Evolutionary conservation across 345 rosid species (phyloP), one percentile per base, ranked within the genome.

Genomic region (Gossypium rotundifolium): DNA sequence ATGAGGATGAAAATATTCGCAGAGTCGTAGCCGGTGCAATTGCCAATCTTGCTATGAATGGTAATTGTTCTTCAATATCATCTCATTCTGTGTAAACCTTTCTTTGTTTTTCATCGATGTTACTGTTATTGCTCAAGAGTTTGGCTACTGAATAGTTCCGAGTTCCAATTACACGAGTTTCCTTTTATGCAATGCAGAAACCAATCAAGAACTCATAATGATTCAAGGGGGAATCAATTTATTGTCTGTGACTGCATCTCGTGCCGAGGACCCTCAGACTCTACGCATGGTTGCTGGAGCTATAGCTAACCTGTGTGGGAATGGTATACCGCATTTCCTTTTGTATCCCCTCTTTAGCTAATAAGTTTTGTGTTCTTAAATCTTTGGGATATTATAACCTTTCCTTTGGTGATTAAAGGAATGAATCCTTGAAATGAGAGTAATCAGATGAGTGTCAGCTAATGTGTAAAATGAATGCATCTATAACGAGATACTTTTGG

Each of bases 241-340:
- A 75, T 81, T 93, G 79, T 87, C 98, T 9, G 79, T 79, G 52
- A 91, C 96, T 74, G 97, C 99, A 72, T 86, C 90, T 72, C 91
- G 84, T 51, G 72, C 58, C 3, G 92, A 94, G 79, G 99, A 95
- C 89, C 93, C 96, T 71, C 98, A 93, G 80, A 93, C 98, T 18
- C 87, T 95, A 54, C 91, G 98, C 76, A 93, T 95, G 99, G 90
- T 95, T 71, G 98, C 99, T 77, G 99, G 99, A 65, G 99, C 99
- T 74, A 83, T 93, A 42, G 99, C 99, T 68, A 95, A 95, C 83
- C 88, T 95, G 72, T 96, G 99, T 67, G 99, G 98, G 78, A 96
- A 96, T 63, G 99, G 99, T 96, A 90, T 70, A 64, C 20, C 7
- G 8, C 76, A 23, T 46, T 59, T 45, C 25, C 71, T 73, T 46